Evolutionary conservation across 2,329 filamentous ascomycete genomes (phyloP).

Genomic region (Salinomyces thailandicus): DNA sequence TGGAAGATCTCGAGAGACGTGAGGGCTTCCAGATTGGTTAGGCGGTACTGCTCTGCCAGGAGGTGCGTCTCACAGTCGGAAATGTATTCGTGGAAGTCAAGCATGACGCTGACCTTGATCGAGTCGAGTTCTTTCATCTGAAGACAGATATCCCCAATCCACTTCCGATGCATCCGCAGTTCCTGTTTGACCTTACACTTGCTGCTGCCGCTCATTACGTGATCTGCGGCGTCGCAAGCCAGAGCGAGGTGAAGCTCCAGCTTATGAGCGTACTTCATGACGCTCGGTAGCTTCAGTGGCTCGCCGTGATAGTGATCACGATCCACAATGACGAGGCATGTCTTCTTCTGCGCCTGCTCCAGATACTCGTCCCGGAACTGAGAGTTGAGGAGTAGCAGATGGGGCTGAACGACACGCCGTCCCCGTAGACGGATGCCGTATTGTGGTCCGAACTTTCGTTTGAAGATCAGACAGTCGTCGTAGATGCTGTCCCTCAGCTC

Average conservation of each 20-base stretch:
- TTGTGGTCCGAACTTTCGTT: constrained; percentile 5
- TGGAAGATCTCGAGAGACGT: constrained; percentile 5
- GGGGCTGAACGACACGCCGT: constrained; percentile 1
- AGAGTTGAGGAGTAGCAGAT: constrained; percentile 5
- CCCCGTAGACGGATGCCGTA: constrained; percentile 3
- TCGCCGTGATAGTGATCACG: constrained; percentile 7
- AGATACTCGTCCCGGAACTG: constrained; percentile 6
- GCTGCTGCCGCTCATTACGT: constrained; percentile 2
- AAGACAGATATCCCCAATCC: constrained; percentile 4
- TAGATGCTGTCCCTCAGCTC: constrained; percentile 1
- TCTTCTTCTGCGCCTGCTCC: constrained; percentile 5
- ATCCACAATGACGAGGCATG: constrained; percentile 8
- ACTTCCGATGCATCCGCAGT: constrained; percentile 9
- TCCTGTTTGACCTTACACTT: constrained; percentile 6
- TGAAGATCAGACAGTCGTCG: constrained; percentile 1
- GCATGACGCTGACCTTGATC: constrained; percentile 4
- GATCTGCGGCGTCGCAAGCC: constrained; percentile 4
- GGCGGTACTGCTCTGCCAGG: constrained; percentile 5
- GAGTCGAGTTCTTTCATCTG: constrained; percentile 6
- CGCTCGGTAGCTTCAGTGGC: constrained; percentile 1
- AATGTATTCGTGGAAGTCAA: constrained; percentile 6
- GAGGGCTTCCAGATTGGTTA: constrained; percentile 3
- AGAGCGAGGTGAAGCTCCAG: constrained; percentile 7
- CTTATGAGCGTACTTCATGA: constrained; percentile 2
- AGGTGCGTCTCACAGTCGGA: constrained; percentile 4